Percentiles rank a stretch among this genome's conserved stretches.
Conservation (phyloP, 306 rosid genomes). For the Sicyos edulis region DNA sequence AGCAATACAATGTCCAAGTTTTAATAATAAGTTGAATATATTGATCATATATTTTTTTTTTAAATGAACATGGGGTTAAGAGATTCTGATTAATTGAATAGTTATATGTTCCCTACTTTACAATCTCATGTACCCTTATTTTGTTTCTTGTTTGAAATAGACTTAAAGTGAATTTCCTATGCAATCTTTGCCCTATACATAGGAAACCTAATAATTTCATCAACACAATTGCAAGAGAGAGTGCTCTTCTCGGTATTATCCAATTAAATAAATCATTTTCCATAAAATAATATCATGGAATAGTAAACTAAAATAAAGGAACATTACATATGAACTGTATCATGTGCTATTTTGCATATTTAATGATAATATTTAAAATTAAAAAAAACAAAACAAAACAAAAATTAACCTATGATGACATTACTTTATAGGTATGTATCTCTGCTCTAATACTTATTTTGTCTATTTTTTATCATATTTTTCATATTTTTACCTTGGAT, state of each 20-base stretch:
- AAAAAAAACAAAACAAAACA: no score
- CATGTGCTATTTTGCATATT: no score
- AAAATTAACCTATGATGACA: no score
- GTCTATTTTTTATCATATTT: no score
- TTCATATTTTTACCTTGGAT: no score
- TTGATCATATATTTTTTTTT: background rate
- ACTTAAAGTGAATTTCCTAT: conserved; percentile 10
- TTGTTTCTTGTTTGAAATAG: background rate
- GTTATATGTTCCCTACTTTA: conserved; percentile 7
- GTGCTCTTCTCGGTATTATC: background rate
- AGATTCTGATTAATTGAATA: conserved; percentile 10
- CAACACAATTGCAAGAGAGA: background rate
- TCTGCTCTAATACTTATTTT: no score
- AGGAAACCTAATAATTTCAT: background rate
- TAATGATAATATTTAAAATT: no score
- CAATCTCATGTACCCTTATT: background rate
- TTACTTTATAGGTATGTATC: no score
- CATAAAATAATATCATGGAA: background rate
- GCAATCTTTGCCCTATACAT: background rate
- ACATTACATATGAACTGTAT: no score
- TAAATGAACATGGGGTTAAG: background rate
- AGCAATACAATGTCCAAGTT: background rate
- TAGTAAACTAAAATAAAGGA: background rate
- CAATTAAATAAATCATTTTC: background rate
- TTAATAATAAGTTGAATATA: background rate